Evolutionary conservation across 208 protist genomes (phyloP), one percentile per base, ranked within the genome.

Genomic region (Angomonas ambiguus): DNA sequence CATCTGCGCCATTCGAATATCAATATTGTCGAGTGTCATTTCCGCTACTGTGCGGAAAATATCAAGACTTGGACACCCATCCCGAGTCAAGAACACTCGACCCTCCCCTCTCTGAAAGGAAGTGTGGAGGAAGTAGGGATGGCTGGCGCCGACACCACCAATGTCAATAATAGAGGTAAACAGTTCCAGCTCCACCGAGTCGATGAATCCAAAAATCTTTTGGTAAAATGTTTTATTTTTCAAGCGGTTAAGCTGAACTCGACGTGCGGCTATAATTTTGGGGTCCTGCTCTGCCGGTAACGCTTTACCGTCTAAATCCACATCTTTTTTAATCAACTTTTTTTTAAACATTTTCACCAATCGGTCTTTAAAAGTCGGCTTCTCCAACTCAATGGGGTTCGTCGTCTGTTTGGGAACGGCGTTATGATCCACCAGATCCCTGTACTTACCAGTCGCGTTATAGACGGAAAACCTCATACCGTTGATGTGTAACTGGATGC

Each of bases 391-490:
- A 51, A 28, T 33, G 38, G 30, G 31, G 2, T 64, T 64, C n/a
- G 32, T 32, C 31, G 13, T n/a, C 60, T 48, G 41, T 20, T 20
- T 48, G 11, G 1, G 3, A 3, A 11, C 20, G 2, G 18, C 58
- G 34, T 35, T 35, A 2, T 22, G 33, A 2, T 34, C 49, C 33
- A 67, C 71, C 10, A 88, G 45, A 41, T 91, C 85, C 13, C 68
- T 42, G 58, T 95, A 95, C 65, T 89, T 93, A 25, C 81, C 77
- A 0, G 90, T 93, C 10, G 90, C 85, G 69, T 95, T 95, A 71
- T 85, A 96, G 1, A 96, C 45, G 49, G 79, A 87, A 2, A 92
- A 28, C 0, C 80, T 74, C 74, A 93, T 74, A 28, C 91, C 91
- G 64, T 96, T 96, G 0, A 96, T 64, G 74, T 96, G 91, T 13